Percentiles rank a stretch among this genome's conserved stretches.
Conservation (phyloP, 352 stramenopile species). For the Globisporangium heterothallicum region DNA sequence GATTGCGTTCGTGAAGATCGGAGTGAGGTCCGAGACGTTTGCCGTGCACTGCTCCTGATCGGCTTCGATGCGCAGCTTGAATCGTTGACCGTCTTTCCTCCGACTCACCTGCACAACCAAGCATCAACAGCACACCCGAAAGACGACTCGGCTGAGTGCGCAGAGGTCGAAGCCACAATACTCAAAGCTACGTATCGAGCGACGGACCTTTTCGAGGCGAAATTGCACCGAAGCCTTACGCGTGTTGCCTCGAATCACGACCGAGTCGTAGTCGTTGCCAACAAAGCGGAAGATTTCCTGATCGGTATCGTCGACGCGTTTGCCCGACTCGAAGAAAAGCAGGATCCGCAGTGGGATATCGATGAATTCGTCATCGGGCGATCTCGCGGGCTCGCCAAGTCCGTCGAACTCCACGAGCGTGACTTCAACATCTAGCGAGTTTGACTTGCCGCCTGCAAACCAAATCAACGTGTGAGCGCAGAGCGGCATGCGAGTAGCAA, state of each 20-base stretch:
- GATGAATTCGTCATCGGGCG: constrained; percentile 69
- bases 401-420: constrained; percentile 80
- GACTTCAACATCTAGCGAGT: constrained; percentile 74
- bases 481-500: too few relatives aligned
- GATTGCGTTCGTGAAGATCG: constrained; percentile 83
- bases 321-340: constrained; percentile 84
- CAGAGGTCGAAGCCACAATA: too few relatives aligned
- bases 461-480: too few relatives aligned
- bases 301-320: constrained; percentile 75
- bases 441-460: constrained; percentile 61
- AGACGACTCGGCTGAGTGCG: not conserved
- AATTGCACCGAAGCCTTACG: constrained; percentile 75
- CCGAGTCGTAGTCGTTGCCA: constrained; percentile 80
- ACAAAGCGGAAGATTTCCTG: constrained; percentile 87
- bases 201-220: constrained; percentile 68
- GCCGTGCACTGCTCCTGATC: constrained; percentile 81
- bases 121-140: not conserved
- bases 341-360: constrained; percentile 73
- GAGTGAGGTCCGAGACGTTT: constrained; percentile 69
- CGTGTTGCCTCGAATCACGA: constrained; percentile 59
- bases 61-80: constrained; percentile 81
- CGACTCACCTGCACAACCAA: constrained; percentile 46
- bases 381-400: constrained; percentile 51
- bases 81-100: constrained; percentile 78
- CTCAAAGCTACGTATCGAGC: too few relatives aligned